A percentile compares a stretch with the other conserved stretches of the same genome.
Conservation (phyloP, 768 basidiomycete species). For the Lentinula detonsa region DNA sequence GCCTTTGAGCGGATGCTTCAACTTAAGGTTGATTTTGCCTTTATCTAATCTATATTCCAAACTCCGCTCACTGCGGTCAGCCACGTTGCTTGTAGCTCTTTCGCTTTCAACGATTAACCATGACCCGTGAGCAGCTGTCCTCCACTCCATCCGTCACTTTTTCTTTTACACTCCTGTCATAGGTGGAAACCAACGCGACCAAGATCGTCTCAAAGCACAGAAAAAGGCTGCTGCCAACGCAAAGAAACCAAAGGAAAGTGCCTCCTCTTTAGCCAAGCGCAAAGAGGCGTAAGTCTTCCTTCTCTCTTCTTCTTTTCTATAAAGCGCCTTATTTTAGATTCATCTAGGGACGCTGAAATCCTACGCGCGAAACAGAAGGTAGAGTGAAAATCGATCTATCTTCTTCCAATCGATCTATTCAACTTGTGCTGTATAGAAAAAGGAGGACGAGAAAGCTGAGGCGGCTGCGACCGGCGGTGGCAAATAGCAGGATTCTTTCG, state of each 20-base stretch:
- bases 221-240: constrained; percentile 53
- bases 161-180: constrained; percentile 10
- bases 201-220: constrained; percentile 65
- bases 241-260: constrained; percentile 73
- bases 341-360: constrained; percentile 64
- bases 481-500: constrained; percentile 13
- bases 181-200: constrained; percentile 84
- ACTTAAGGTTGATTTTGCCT: not conserved
- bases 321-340: constrained; percentile 10
- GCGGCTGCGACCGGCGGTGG: constrained; percentile 14
- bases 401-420: not conserved
- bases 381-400: constrained; percentile 10
- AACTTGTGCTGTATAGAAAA: constrained; percentile 14
- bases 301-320: constrained; percentile 15
- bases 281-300: constrained; percentile 59
- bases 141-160: constrained; percentile 6
- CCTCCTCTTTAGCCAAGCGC: constrained; percentile 53
- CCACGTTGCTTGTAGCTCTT: not conserved
- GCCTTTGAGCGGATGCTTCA: not conserved
- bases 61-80: not conserved
- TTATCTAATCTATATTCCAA: not conserved
- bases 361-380: constrained; percentile 79
- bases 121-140: constrained; percentile 47
- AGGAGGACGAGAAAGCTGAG: constrained; percentile 23
- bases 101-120: constrained; percentile 13